phyloP scores from a whole-genome alignment of 768 basidiomycete species.

The Rhizopogon salebrosus region DNA sequence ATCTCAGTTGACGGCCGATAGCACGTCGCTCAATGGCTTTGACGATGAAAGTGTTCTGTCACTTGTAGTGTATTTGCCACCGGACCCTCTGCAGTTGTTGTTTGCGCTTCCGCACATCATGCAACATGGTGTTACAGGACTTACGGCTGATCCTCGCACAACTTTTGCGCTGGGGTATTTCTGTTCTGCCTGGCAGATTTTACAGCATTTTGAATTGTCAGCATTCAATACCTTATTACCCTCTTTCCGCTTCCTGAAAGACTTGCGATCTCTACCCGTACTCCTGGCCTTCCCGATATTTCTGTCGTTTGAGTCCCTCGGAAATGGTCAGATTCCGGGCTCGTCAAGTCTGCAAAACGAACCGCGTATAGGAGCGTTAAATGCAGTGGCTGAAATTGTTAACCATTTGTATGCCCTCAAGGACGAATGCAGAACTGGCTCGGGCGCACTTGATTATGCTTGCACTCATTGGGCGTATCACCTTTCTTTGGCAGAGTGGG shows the following conservation, averaged over 20 bases:
- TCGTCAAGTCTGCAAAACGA: not conserved
- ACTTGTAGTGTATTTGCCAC: not conserved
- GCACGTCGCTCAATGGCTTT: accelerated
- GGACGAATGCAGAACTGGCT: accelerated
- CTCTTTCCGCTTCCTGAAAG: not conserved
- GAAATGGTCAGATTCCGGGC: no score
- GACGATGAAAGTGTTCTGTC: not conserved
- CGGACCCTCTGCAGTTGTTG: not conserved
- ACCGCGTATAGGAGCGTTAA: not conserved
- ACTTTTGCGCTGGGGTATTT: not conserved
- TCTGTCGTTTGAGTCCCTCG: not conserved
- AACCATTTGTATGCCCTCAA: not conserved
- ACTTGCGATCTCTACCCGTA: not conserved
- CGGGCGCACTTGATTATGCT: not conserved
- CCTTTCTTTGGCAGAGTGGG: not conserved
- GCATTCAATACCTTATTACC: not conserved
- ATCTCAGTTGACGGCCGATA: not conserved
- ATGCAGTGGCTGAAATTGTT: not conserved
- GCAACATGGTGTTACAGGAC: not conserved
- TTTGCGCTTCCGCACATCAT: not conserved
- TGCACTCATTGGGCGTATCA: not conserved
- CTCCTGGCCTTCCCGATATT: not conserved
- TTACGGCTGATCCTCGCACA: not conserved
- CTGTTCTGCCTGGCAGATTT: not conserved
- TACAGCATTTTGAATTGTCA: not conserved